These are phyloP conservation scores for Talaromyces albobiverticillius DNA, from an alignment of 2,329 filamentous ascomycete genomes.

Conservation along the genomic window DNA sequence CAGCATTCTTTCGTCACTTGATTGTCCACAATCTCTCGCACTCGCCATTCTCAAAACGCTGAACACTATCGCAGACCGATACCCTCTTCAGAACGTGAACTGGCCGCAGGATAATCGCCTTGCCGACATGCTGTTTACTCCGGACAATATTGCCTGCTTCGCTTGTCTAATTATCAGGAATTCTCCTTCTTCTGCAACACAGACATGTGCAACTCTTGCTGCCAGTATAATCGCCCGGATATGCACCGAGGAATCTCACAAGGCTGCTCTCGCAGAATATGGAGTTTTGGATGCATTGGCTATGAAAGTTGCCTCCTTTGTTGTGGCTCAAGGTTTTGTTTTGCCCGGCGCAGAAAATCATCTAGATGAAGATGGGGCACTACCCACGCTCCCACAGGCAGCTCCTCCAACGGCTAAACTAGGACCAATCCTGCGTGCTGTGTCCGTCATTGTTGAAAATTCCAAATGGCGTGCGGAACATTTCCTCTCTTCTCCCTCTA, in stretches of 20 bases:
- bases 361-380: slow-evolving; percentile 54
- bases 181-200: slow-evolving; percentile 50
- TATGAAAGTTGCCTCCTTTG: slow-evolving; percentile 67
- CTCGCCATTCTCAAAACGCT: slow-evolving; percentile 72
- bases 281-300: slow-evolving; percentile 78
- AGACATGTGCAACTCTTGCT: slow-evolving; percentile 47
- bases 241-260: slow-evolving; percentile 69
- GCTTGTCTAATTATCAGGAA: slow-evolving; percentile 63
- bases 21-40: slow-evolving; percentile 64
- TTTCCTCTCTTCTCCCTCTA: slow-evolving; percentile 65
- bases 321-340: slow-evolving; percentile 66
- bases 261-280: slow-evolving; percentile 65
- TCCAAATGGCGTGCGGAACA: slow-evolving; percentile 76
- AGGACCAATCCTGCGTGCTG: slow-evolving; percentile 70
- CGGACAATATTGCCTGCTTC: slow-evolving; percentile 61
- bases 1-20: slow-evolving; percentile 63
- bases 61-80: slow-evolving; percentile 66
- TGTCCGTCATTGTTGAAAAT: slow-evolving; percentile 71
- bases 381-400: slow-evolving; percentile 59
- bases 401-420: slow-evolving; percentile 60
- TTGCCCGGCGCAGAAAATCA: slow-evolving; percentile 60
- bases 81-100: slow-evolving; percentile 54
- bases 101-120: slow-evolving; percentile 51
- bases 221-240: slow-evolving; percentile 54
- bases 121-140: slow-evolving; percentile 63